These are phyloP conservation scores for Penicillium olsonii DNA, from an alignment of 2,329 filamentous ascomycete species.

Conservation along the genomic window DNA sequence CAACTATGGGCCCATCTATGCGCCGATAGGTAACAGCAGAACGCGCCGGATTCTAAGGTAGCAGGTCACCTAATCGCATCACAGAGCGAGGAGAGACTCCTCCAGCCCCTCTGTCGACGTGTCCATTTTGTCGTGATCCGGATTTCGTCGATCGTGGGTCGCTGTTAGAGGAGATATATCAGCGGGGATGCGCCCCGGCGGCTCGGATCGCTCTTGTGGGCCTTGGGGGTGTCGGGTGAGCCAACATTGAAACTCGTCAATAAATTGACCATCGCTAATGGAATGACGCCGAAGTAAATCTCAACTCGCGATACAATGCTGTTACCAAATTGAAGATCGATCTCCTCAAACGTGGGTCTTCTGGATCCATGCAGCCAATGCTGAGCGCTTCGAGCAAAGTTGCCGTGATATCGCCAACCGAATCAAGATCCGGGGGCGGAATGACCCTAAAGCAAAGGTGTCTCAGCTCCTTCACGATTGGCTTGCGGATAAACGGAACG, in stretches of 20 bases:
- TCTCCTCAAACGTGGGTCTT: constrained; percentile 36
- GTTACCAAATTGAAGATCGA: constrained; percentile 26
- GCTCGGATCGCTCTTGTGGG: constrained; percentile 19
- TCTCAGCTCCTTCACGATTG: constrained; percentile 28
- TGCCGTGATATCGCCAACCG: constrained; percentile 35
- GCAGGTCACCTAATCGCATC: not conserved
- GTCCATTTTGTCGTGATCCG: constrained; percentile 20
- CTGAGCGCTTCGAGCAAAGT: constrained; percentile 35
- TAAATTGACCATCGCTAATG: constrained; percentile 3
- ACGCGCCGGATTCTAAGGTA: not conserved
- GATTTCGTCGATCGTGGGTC: constrained; percentile 20
- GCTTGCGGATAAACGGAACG: constrained; percentile 18
- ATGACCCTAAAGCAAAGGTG: constrained; percentile 34
- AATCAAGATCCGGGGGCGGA: constrained; percentile 29
- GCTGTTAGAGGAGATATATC: constrained; percentile 27
- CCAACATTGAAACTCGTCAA: not conserved
- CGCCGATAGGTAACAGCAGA: not conserved
- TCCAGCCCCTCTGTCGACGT: constrained; percentile 13
- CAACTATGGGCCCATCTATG: not conserved
- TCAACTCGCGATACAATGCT: constrained; percentile 41
- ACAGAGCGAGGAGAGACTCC: constrained; percentile 18
- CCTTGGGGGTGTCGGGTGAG: constrained; percentile 20
- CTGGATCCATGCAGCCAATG: constrained; percentile 39
- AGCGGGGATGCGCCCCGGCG: constrained; percentile 14
- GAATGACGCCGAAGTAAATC: constrained; percentile 31